These are phyloP conservation scores for Schizochytrium sp. DNA, from an alignment of 108 stramenopile genomes.

Conservation along the genomic window DNA sequence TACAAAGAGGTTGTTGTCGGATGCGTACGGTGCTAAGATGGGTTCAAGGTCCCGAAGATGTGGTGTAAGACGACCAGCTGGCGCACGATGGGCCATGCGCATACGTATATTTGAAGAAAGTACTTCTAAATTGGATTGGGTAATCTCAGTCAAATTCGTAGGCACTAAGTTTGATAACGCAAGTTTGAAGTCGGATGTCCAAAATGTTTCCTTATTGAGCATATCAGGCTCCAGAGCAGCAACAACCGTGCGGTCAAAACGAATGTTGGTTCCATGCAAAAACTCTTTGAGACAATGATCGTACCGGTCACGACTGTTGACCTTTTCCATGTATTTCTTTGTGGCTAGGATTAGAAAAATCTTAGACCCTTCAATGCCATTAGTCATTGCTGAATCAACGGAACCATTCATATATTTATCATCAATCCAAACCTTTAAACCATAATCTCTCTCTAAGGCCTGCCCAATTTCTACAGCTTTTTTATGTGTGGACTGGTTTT, in stretches of 20 bases:
- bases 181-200: not conserved
- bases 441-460: not conserved
- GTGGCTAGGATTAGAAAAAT: constrained; percentile 14
- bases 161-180: not conserved
- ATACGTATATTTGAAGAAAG: not conserved
- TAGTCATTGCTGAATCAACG: not conserved
- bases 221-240: not conserved
- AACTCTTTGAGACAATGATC: constrained; percentile 18
- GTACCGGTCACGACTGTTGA: not conserved
- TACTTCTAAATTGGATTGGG: not conserved
- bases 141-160: not conserved
- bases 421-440: not conserved
- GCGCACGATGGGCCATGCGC: not conserved
- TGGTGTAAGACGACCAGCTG: not conserved
- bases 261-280: not conserved
- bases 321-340: not conserved
- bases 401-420: not conserved
- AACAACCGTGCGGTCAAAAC: not conserved
- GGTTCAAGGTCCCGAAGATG: not conserved
- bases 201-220: not conserved
- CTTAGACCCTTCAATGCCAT: not conserved
- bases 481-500: no score
- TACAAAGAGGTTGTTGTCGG: not conserved
- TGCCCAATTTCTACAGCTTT: no score
- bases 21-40: not conserved